Base-by-base conservation (phyloP, 169 alveolate species). In the Cryptosporidium felis region DNA sequence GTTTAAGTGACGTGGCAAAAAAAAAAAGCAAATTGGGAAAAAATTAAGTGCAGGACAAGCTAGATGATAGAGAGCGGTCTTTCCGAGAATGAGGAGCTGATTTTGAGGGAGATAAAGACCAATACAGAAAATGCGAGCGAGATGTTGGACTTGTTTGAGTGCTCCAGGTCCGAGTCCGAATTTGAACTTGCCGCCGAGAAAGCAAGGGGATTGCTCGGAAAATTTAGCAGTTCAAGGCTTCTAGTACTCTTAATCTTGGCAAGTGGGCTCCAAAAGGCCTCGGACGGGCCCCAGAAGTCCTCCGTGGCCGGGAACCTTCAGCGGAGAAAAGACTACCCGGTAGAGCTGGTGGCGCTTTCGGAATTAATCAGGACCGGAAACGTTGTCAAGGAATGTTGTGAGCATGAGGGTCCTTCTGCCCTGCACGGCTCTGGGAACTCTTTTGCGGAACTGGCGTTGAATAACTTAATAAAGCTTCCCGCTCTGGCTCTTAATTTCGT, bases 401-500 rank as follows among this genome's bases (percentile, higher is more conserved):
- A 56, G 2, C 32, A 56, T 56, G 44, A 18, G 6, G n/a, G n/a
- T 3, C 44, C 32, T 28, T 56, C 44, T 10, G 21, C 5, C 23
- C n/a, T 9, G 5, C 44, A 56, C 1, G 63, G 14, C 28, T 8
- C 21, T 5, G 32, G 16, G 16, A 42, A 30, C 9, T 18, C 44
- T 18, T 65, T 65, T 28, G 32, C 18, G 26, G 16, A 28, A 28
- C 53, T 46, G 36, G 21, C n/a, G 21, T 49, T 65, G 28, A 65
- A 46, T 65, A n/a, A 38, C 26, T 28, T 65, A 10, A 44, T 65
- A n/a, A 65, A 65, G 36, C 6, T 47, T 44, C 81, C 81, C 9
- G n/a, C 61, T 10, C 23, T 65, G 26, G 44, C 62, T 12, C 45
- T 46, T 14, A 65, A 65, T 44, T 46, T 42, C 14, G 38, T 56